Evolutionary conservation across 2,329 filamentous ascomycete species (phyloP), one percentile per base, ranked within the genome.

Genomic region (Tolypocladium album): DNA sequence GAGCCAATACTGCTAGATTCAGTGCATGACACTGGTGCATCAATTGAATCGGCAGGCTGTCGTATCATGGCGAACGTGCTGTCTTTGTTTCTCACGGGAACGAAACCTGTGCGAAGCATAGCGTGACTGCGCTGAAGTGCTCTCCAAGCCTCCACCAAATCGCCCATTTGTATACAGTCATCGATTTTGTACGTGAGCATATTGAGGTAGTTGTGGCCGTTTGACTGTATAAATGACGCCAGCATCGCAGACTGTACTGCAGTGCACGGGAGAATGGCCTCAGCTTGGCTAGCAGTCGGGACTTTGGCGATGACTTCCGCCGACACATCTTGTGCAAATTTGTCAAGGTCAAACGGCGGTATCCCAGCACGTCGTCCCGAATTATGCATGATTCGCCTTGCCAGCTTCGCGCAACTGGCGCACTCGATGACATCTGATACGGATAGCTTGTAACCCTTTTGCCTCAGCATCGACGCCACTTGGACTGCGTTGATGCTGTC

Each of bases 401-500:
- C 74, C 27, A 80, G 69, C 17, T 67, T 73, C 4, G 74, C 72
- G 64, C 74, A 78, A 56, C 72, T 83, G 0, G 80, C 78, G 60
- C 78, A 79, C 66, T 89, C 86, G 59, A 97, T 81, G 17, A 97
- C 85, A 70, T 96, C 89, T 1, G 85, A 82, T 0, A 89, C 86
- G 1, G 85, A 84, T 0, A 92, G 72, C 1, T 71, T 67, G 45
- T 85, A 75, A 0, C 85, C 86, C 22, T 79, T 67, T 45, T 79
- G 81, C 22, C 88, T 84, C 20, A 97, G 76, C 34, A 80, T 75
- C 1, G 84, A 80, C 0, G 91, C 89, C 12, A 96, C 78, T 67
- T 96, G 92, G 6, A 87, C 81, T 0, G 91, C 89, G 62, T 88
- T 92, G 67, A 97, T 94, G 69, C 92, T 97, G 72, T 97, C 92